phyloP scores from a whole-genome alignment of 2,329 filamentous ascomycete genomes.

The Trichoderma koningiopsis region DNA sequence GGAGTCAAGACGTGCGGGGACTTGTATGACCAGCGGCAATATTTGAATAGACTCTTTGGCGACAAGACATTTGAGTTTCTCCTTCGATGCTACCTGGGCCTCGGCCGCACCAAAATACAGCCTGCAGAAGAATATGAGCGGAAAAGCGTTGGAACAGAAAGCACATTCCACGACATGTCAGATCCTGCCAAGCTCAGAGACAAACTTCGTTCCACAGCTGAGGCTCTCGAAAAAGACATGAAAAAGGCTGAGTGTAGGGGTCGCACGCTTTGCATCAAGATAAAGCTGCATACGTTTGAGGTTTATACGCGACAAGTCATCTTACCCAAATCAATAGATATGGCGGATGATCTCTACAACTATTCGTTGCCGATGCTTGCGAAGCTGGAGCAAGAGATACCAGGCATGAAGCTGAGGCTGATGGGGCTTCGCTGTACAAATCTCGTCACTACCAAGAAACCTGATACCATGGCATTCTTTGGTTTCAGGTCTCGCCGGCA shows the following conservation, averaged over 20 bases:
- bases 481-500: conserved; percentile 53
- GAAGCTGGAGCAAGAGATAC: conserved; percentile 82
- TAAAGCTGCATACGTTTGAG: conserved; percentile 94
- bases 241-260: conserved; percentile 79
- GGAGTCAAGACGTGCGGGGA: conserved; percentile 88
- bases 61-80: conserved; percentile 90
- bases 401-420: conserved; percentile 75
- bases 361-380: conserved; percentile 78
- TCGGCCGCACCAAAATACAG: conserved; percentile 82
- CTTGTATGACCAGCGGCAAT: conserved; percentile 74
- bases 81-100: conserved; percentile 78
- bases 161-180: conserved; percentile 81
- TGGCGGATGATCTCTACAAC: conserved; percentile 81
- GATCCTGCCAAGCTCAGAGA: conserved; percentile 68
- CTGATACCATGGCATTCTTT: conserved; percentile 77
- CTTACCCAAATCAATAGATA: conserved; percentile 69
- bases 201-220: conserved; percentile 78
- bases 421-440: conserved; percentile 90
- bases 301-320: conserved; percentile 82
- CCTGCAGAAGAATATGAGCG: conserved; percentile 88
- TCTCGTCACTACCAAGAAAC: conserved; percentile 81
- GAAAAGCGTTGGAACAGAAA: conserved; percentile 92
- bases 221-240: conserved; percentile 86
- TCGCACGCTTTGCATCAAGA: conserved; percentile 85
- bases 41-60: conserved; percentile 78